phyloP scores from a whole-genome alignment of 2,329 filamentous ascomycete species.

The Helminthosporium solani region DNA sequence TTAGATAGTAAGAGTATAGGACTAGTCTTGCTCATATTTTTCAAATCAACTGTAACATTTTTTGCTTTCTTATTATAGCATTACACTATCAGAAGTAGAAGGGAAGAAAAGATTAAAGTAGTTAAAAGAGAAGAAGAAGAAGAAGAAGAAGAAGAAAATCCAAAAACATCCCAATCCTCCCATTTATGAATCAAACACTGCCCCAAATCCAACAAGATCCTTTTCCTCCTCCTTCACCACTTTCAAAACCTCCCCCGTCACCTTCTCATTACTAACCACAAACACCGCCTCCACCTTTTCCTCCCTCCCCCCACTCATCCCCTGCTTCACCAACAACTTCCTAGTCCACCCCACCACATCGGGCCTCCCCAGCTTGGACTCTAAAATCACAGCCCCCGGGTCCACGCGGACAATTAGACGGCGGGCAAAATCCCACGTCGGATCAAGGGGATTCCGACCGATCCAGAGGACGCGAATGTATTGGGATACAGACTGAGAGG shows the following conservation, averaged over 20 bases:
- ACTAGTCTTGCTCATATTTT: no score
- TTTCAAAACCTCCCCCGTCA: constrained; percentile 70
- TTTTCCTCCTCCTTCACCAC: constrained; percentile 66
- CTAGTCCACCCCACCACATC: constrained; percentile 63
- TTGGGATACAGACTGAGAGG: constrained; percentile 43
- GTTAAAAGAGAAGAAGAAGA: no score
- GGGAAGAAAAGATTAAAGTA: no score
- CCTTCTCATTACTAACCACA: constrained; percentile 69
- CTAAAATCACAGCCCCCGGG: constrained; percentile 65
- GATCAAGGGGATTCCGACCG: constrained; percentile 55
- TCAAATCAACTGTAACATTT: no score
- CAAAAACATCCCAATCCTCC: no score
- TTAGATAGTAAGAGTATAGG: no score
- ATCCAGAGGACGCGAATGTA: constrained; percentile 66
- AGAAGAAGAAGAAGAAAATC: no score
- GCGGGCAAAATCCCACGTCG: constrained; percentile 62
- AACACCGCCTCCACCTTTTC: constrained; percentile 74
- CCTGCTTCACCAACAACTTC: constrained; percentile 51
- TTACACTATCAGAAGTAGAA: no score
- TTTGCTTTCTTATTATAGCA: no score
- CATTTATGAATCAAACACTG: constrained; percentile 67
- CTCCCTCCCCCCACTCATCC: no score
- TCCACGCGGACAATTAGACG: constrained; percentile 63
- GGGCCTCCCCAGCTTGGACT: constrained; percentile 62
- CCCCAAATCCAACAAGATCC: constrained; percentile 68